These are phyloP conservation scores for Aspergillus sclerotiicarbonarius DNA, from an alignment of 495 filamentous ascomycete species.

Conservation along the genomic window DNA sequence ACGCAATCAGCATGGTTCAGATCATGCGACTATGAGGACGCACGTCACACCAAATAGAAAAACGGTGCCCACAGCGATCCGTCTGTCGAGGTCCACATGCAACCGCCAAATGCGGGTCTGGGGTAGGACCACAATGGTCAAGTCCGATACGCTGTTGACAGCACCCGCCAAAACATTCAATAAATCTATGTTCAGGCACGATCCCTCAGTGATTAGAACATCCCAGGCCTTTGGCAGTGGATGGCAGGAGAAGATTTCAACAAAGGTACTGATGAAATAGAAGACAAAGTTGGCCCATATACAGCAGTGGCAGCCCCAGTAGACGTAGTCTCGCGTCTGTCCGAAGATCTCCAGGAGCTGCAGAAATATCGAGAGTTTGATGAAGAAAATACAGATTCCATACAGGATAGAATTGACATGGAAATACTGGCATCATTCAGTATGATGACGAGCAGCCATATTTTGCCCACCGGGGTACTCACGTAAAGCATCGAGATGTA, in stretches of 20 bases:
- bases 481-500: conserved; percentile 1
- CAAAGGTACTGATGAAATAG: background rate
- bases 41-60: background rate
- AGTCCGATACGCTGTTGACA: background rate
- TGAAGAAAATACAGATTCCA: conserved; percentile 1
- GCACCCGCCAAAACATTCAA: background rate
- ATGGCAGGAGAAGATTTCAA: background rate
- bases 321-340: background rate
- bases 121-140: background rate
- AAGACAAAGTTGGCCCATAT: conserved; percentile 5
- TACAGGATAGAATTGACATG: background rate
- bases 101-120: conserved; percentile 6
- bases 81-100: background rate
- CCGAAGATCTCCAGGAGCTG: conserved; percentile 1
- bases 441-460: no score
- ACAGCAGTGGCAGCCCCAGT: background rate
- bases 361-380: conserved; percentile 1
- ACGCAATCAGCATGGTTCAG: background rate
- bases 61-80: background rate
- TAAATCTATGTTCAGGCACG: background rate
- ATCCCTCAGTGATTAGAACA: background rate
- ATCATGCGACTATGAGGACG: background rate
- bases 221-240: background rate
- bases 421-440: background rate
- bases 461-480: no score